These are phyloP conservation scores for Dichotomocladium elegans DNA, from an alignment of 371 early-diverging fungal species.

Conservation along the genomic window DNA sequence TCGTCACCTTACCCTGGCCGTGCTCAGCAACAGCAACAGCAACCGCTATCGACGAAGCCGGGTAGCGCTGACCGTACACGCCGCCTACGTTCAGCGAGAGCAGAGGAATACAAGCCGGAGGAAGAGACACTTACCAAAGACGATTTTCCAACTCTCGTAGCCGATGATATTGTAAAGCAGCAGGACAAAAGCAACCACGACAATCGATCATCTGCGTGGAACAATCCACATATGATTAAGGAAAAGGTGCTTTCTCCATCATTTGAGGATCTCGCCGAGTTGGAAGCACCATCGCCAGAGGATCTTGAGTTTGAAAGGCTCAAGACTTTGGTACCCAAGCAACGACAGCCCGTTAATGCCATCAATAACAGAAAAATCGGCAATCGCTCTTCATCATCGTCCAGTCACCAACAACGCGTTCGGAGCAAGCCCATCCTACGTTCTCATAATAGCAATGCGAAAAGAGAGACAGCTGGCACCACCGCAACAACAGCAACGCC, in stretches of 20 bases:
- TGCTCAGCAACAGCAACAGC: no score
- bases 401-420: neutral
- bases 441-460: neutral
- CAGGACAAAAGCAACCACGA: no score
- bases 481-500: neutral
- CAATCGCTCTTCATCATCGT: neutral
- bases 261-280: neutral
- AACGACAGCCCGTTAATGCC: neutral
- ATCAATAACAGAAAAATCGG: neutral
- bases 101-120: neutral
- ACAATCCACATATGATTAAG: conserved; percentile 4
- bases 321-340: conserved; percentile 8
- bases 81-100: neutral
- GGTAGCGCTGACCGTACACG: no score
- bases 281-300: neutral
- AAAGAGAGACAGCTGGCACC: neutral
- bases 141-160: conserved; percentile 5
- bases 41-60: no score
- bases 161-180: conserved; percentile 1
- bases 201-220: conserved; percentile 5
- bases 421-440: conserved; percentile 2
- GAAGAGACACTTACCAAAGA: neutral
- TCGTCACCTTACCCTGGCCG: conserved; percentile 12
- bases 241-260: conserved; percentile 8
- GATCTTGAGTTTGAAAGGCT: conserved; percentile 9